Evolutionary conservation across 352 stramenopile genomes (phyloP).

Genomic region (Globisporangium paddicum): DNA sequence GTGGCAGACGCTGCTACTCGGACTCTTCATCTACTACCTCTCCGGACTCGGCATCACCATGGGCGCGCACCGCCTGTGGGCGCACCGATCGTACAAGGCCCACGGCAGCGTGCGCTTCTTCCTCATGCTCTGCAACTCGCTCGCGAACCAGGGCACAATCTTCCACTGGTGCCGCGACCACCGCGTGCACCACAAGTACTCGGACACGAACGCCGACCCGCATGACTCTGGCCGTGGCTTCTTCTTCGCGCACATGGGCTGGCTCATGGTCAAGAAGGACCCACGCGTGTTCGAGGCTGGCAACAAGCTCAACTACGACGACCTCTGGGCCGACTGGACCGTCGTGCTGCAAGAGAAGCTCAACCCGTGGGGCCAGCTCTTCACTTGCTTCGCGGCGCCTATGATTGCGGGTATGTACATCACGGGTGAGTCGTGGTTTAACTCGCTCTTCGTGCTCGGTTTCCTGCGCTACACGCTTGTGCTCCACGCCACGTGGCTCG

Average conservation of each 20-base stretch:
- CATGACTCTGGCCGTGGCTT: slow-evolving; percentile 98
- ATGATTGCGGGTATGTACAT: slow-evolving; percentile 84
- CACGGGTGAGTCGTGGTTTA: slow-evolving; percentile 94
- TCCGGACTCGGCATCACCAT: slow-evolving; percentile 96
- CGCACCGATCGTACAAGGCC: slow-evolving; percentile 95
- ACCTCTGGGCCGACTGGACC: slow-evolving; percentile 95
- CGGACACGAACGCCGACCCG: slow-evolving; percentile 91
- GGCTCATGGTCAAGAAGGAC: slow-evolving; percentile 98
- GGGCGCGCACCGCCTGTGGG: slow-evolving; percentile 97
- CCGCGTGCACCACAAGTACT: slow-evolving; percentile 99
- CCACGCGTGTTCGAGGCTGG: slow-evolving; percentile 84
- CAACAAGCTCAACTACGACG: slow-evolving; percentile 95
- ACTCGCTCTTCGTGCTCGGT: slow-evolving; percentile 94
- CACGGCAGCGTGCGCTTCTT: slow-evolving; percentile 88
- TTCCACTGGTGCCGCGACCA: slow-evolving; percentile 98
- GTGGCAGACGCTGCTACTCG: slow-evolving; percentile 86
- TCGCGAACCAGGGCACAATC: slow-evolving; percentile 98
- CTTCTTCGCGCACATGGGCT: slow-evolving; percentile 99
- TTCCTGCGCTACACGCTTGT: slow-evolving; percentile 93
- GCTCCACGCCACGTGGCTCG: slow-evolving; percentile 97
- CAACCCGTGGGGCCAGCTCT: slow-evolving; percentile 97
- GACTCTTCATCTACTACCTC: slow-evolving; percentile 93
- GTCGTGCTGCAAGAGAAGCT: slow-evolving; percentile 96
- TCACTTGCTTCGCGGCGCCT: slow-evolving; percentile 97
- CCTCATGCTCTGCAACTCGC: slow-evolving; percentile 97